A percentile compares a stretch with the other conserved stretches of the same genome.
These are phyloP conservation scores for Phytophthora citrophthora DNA, from an alignment of 352 stramenopile species.

Conservation along the genomic window DNA sequence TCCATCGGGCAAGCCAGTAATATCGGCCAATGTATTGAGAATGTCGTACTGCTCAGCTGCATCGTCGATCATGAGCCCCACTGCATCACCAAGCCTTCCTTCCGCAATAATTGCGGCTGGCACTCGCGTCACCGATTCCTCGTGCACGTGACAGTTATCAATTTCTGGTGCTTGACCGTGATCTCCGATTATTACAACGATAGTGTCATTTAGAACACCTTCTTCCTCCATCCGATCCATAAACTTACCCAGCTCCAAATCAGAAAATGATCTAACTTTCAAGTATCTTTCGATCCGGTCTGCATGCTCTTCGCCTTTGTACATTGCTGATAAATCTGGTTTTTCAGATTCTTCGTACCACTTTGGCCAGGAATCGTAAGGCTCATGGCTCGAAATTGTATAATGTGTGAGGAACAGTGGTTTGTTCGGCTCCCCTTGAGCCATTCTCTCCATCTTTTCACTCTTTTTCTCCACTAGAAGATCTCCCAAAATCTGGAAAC, in stretches of 20 bases:
- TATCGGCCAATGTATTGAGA: slow-evolving; percentile 14
- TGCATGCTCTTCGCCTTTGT: slow-evolving; percentile 21
- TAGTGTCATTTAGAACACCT: slow-evolving; percentile 50
- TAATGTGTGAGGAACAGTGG: slow-evolving; percentile 13
- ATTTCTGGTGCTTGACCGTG: slow-evolving; percentile 21
- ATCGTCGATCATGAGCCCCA: slow-evolving; percentile 29
- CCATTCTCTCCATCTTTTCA: slow-evolving; percentile 1
- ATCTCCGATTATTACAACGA: slow-evolving; percentile 52
- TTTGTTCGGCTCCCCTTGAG: neutral
- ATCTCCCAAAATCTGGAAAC: slow-evolving; percentile 45
- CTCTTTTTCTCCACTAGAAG: slow-evolving; percentile 43
- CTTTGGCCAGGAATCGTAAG: slow-evolving; percentile 33
- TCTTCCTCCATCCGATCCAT: slow-evolving; percentile 43
- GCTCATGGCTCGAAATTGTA: slow-evolving; percentile 39
- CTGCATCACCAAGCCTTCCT: slow-evolving; percentile 24
- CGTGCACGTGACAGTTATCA: slow-evolving; percentile 10
- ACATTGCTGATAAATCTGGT: slow-evolving; percentile 42
- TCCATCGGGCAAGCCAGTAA: slow-evolving; percentile 2
- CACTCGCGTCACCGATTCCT: slow-evolving; percentile 35
- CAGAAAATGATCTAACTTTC: slow-evolving; percentile 47
- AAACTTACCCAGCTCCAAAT: slow-evolving; percentile 48
- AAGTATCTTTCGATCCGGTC: slow-evolving; percentile 34
- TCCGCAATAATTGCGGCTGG: slow-evolving; percentile 34
- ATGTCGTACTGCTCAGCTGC: slow-evolving; percentile 15
- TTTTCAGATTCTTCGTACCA: slow-evolving; percentile 37